Evolutionary conservation across 305 asterid species (phyloP).

Genomic region (Solanum aculeatissimum): DNA sequence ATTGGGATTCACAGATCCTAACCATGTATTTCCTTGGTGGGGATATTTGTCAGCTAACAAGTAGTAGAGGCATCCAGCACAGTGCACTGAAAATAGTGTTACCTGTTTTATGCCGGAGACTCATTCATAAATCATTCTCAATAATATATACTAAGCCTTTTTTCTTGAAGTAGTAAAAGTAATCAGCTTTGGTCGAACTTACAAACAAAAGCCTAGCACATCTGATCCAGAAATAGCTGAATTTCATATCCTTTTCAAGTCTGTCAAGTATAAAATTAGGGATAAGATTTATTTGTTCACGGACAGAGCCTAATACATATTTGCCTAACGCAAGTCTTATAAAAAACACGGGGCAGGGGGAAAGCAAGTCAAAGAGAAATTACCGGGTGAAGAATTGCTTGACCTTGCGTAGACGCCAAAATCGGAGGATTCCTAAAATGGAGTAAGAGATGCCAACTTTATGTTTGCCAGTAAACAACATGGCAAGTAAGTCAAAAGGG

Average conservation of each 20-base stretch:
- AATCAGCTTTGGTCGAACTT: no score
- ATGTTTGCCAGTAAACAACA: conserved; percentile 49
- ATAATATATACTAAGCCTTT: no score
- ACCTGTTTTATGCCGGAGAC: conserved; percentile 30
- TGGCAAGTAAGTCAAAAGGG: conserved; percentile 61
- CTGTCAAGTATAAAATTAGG: conserved; percentile 19
- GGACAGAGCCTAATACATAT: no score
- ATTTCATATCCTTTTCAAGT: conserved; percentile 89
- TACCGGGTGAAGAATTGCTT: conserved; percentile 72
- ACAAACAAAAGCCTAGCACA: conserved; percentile 81
- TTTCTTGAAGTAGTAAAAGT: not conserved
- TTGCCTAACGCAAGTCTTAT: no score
- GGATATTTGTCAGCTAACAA: conserved; percentile 63
- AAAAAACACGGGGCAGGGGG: no score
- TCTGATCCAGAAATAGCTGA: conserved; percentile 88
- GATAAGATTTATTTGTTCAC: no score
- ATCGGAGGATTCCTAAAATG: conserved; percentile 64
- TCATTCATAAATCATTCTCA: not conserved
- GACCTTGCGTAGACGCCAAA: conserved; percentile 90
- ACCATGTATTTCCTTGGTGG: conserved; percentile 66
- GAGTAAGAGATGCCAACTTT: conserved; percentile 51
- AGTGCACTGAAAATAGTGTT: conserved; percentile 62
- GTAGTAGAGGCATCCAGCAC: conserved; percentile 79
- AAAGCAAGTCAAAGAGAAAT: not conserved
- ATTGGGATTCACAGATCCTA: conserved; percentile 48